Evolutionary conservation across 345 rosid genomes (phyloP), one percentile per base, ranked within the genome.

Genomic region (Linum usitatissimum): DNA sequence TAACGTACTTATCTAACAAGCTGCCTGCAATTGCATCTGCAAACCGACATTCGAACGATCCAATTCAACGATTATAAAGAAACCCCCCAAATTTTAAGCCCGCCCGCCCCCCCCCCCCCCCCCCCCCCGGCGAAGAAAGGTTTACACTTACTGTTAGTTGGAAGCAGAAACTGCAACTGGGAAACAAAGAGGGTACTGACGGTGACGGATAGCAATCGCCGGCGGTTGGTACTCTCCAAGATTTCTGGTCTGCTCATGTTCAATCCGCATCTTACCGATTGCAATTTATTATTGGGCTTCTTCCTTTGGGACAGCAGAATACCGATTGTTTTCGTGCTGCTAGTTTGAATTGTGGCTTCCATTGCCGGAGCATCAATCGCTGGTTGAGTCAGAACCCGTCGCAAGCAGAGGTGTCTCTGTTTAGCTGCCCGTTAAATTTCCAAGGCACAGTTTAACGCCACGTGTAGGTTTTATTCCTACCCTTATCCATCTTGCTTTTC

Each of bases 1-100:
- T 91, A 23, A 91, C 87, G 56, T 91, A 88, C 49, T 79, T 81
- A 70, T 90, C 95, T 20, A 79, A 60, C 5, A 79, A 34, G 74
- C 66, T 60, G 58, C 70, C 85, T 0, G 84, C 96, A 34, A 65
- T 61, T 51, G 84, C 95, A 76, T 76, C 98, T 86, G 75, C 73
- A 62, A 31, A 55, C 57, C 57, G 31, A 59, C n/a, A n/a, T n/a
- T n/a, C n/a, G n/a, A n/a, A n/a, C n/a, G n/a, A n/a, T n/a, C n/a
- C n/a, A n/a, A n/a, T n/a, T n/a, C n/a, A n/a, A n/a, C n/a, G n/a
- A n/a, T n/a, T n/a, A n/a, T n/a, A n/a, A n/a, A n/a, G n/a, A n/a
- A n/a, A n/a, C n/a, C n/a, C n/a, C n/a, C n/a, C n/a, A n/a, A n/a
- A n/a, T n/a, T n/a, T n/a, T n/a, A n/a, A n/a, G n/a, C n/a, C n/a